A percentile compares a stretch with the other conserved stretches of the same genome.
Evolutionary conservation across 1,284 basidiomycete genomes (phyloP).

Genomic region (Fomes fomentarius): DNA sequence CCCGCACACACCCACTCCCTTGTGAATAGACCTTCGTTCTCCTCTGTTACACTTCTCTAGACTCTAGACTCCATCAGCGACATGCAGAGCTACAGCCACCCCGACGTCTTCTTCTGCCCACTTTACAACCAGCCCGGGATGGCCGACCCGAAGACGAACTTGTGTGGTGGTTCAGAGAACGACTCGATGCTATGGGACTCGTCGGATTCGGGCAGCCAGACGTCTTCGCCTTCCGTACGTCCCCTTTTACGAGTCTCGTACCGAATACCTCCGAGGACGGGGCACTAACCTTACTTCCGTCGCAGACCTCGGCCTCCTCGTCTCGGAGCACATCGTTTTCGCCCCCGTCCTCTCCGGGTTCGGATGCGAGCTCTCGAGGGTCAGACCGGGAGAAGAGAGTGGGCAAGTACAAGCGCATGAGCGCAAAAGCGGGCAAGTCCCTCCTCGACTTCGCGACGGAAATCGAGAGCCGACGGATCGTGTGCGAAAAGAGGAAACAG

Average conservation of each 20-base stretch:
- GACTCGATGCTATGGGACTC: neutral
- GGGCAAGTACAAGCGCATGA: conserved; percentile 16
- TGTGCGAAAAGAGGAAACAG: conserved; percentile 15
- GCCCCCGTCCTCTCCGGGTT: neutral
- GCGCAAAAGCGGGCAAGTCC: conserved; percentile 13
- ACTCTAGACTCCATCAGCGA: neutral
- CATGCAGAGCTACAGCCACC: conserved; percentile 24
- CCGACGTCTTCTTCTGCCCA: conserved; percentile 24
- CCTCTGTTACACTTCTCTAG: neutral
- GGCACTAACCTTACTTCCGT: neutral
- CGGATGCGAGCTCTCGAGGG: neutral
- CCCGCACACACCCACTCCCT: neutral
- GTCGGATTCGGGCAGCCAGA: neutral
- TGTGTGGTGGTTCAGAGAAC: neutral
- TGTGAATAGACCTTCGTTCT: neutral
- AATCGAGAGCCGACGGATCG: conserved; percentile 13
- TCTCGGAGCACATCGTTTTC: conserved; percentile 9
- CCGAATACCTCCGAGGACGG: neutral
- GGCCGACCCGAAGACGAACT: conserved; percentile 14
- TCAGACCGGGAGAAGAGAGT: conserved; percentile 6
- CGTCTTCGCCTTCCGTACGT: conserved; percentile 11
- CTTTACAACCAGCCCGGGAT: conserved; percentile 18
- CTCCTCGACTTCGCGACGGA: conserved; percentile 20
- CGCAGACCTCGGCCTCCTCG: neutral
- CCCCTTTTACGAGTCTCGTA: neutral